These are phyloP conservation scores for Seiridium unicorne DNA, from an alignment of 2,329 filamentous ascomycete genomes.

Conservation along the genomic window DNA sequence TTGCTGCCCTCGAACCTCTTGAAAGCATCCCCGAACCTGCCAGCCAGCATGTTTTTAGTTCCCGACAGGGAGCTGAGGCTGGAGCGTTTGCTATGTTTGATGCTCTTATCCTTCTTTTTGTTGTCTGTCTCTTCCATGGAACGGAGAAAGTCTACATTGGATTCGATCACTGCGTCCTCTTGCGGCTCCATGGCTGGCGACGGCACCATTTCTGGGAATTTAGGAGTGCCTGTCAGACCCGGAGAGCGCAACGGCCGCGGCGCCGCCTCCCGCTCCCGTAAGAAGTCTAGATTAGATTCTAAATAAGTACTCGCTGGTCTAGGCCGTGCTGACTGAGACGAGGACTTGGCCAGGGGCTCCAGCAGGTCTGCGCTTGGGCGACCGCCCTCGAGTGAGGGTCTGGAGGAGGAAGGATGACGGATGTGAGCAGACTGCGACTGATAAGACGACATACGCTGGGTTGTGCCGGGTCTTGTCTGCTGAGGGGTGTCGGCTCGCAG, in stretches of 20 bases:
- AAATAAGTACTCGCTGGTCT: constrained; percentile 82
- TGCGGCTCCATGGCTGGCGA: constrained; percentile 43
- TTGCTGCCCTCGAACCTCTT: constrained; percentile 73
- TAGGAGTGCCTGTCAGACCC: constrained; percentile 28
- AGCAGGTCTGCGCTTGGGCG: constrained; percentile 64
- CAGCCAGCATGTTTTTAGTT: constrained; percentile 79
- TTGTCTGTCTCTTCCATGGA: constrained; percentile 67
- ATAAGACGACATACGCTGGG: constrained; percentile 29
- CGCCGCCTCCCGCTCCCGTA: constrained; percentile 71
- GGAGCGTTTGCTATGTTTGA: constrained; percentile 67
- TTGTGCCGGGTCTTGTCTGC: constrained; percentile 21
- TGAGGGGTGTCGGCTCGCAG: constrained; percentile 20
- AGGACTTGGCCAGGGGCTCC: constrained; percentile 61
- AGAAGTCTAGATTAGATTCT: constrained; percentile 77
- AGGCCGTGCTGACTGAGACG: constrained; percentile 49
- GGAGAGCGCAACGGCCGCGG: constrained; percentile 38
- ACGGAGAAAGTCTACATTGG: constrained; percentile 80
- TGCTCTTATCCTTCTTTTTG: constrained; percentile 51
- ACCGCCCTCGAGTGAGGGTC: constrained; percentile 70
- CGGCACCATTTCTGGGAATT: constrained; percentile 33
- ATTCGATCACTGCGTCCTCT: constrained; percentile 68
- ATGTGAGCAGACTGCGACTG: constrained; percentile 31
- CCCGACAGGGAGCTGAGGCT: constrained; percentile 71
- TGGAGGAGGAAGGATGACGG: constrained; percentile 47
- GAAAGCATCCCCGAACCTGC: constrained; percentile 91